A percentile compares a stretch with the other conserved stretches of the same genome.
Evolutionary conservation across 1,284 basidiomycete species (phyloP).

Genomic region (Tetrapyrgos nigripes): DNA sequence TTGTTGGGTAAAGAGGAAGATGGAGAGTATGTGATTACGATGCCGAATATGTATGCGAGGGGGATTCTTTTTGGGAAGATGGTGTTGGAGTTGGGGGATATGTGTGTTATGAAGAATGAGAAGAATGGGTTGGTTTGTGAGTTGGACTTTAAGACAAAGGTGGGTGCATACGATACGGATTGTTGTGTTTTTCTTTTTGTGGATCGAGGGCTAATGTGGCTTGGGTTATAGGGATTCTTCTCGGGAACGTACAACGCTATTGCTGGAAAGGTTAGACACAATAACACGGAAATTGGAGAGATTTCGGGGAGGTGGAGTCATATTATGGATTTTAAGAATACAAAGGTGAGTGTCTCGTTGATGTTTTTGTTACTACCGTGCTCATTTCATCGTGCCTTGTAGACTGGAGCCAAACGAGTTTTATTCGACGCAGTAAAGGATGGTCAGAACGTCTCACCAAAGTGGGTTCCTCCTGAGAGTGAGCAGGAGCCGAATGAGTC

Average conservation of each 20-base stretch:
- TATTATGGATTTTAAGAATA: slow-evolving; percentile 85
- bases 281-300: slow-evolving; percentile 81
- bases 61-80: slow-evolving; percentile 99
- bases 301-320: slow-evolving; percentile 93
- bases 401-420: slow-evolving; percentile 75
- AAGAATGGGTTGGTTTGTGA: slow-evolving; percentile 80
- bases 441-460: slow-evolving; percentile 78
- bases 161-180: slow-evolving; percentile 25
- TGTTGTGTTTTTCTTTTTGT: not conserved
- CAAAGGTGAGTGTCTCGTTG: slow-evolving; percentile 54
- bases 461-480: slow-evolving; percentile 83
- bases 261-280: slow-evolving; percentile 77
- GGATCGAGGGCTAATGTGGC: not conserved
- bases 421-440: slow-evolving; percentile 87
- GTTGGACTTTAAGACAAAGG: slow-evolving; percentile 98
- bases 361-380: not conserved
- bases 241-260: slow-evolving; percentile 96
- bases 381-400: slow-evolving; percentile 3
- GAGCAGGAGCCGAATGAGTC: slow-evolving; percentile 95
- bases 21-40: slow-evolving; percentile 88
- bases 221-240: slow-evolving; percentile 83
- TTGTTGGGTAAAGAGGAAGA: slow-evolving; percentile 85
- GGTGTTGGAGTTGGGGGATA: slow-evolving; percentile 96
- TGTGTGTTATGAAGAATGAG: slow-evolving; percentile 86
- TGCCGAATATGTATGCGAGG: slow-evolving; percentile 98